Base-by-base conservation (phyloP, 148 eudicot genomes). In the Dianthus caryophyllus region DNA sequence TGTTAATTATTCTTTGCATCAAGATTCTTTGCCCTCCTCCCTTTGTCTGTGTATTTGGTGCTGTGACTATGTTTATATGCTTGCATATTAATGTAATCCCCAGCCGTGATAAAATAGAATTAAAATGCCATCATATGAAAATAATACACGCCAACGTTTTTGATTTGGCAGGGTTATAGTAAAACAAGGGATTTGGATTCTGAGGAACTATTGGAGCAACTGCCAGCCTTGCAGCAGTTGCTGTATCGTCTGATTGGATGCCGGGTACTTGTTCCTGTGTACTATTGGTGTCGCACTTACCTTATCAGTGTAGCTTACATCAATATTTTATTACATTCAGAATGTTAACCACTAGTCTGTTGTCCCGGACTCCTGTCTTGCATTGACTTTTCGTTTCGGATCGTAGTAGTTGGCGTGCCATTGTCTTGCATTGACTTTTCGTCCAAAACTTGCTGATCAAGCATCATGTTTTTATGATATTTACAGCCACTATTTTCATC, bases 191-290 rank as follows among this genome's bases (percentile, higher is more conserved):
- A 94, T 70, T 75, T 94, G 81, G 83, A 81, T 56, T 78, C 89
- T 77, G 93, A 94, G 75, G 87, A 86, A 75, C 72, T 90, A 63
- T 65, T 94, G 81, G 99, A 88, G 46, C 99, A 90, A 63, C 73
- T 94, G 81, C 96, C 97, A 69, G 88, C 92, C 75, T 80, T 94
- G 75, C 99, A 94, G 79, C 96, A 90, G 76, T 81, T 94, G 68
- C 72, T 94, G 22, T 84, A 83, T 71, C 99, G 97, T 52, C 87
- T 94, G 56, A 71, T 88, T 71, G 99, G 99, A 70, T 94, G 99
- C 75, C 88, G 89, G 90, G 99, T 90, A 90, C 61, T 20, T 64
- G n/a, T 9, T 49, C 30, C 61, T 67, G 17, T 21, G 13, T 27
- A 25, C 50, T 49, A 18, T 18, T 24, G 15, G 20, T 25, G 43